Evolutionary conservation across 1,284 basidiomycete genomes (phyloP), one percentile per base, ranked within the genome.

Genomic region (Chondrostereum purpureum): DNA sequence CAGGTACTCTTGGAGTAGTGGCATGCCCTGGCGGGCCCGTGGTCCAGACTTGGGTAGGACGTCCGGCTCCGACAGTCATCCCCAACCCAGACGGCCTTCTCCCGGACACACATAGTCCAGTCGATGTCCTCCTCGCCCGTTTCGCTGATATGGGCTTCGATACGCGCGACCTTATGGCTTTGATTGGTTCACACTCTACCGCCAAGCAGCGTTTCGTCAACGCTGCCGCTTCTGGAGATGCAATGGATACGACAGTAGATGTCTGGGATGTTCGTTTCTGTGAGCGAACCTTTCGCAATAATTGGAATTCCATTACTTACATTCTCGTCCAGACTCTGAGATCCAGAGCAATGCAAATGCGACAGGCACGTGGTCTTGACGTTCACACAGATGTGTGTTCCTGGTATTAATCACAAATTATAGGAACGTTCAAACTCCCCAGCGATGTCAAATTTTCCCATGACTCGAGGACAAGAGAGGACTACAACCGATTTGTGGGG

Each of bases 131-230:
- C n/a, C 17, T 46, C 0, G 50, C 39, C 8, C 50, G 53, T 12
- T 52, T 54, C 40, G 48, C 46, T 14, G 53, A 54, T 35, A 50
- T 52, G 53, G 53, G 53, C 3, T 45, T 54, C 42, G 23, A 17
- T 22, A 24, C 42, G 18, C 39, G 44, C 2, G 50, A 54, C 17
- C 40, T 50, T 2, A 54, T 54, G 39, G 53, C 53, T 0, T 44
- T 54, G 14, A 48, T 54, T 16, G 53, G 53, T 8, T 22, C 53
- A 3, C 54, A 53, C 42, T 44, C 48, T 13, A 43, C 50, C 5
- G 46, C 44, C 6, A 52, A 33, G 12, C 54, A 52, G 42, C 45
- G 49, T 17, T 50, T 54, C 42, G 50, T 52, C 24, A 41, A 52
- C 27, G 23, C 44, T 1, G 16, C 41, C 4, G 8, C 16, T 6